phyloP scores from a whole-genome alignment of 2,329 filamentous ascomycete species.

The Ophiostoma ips region DNA sequence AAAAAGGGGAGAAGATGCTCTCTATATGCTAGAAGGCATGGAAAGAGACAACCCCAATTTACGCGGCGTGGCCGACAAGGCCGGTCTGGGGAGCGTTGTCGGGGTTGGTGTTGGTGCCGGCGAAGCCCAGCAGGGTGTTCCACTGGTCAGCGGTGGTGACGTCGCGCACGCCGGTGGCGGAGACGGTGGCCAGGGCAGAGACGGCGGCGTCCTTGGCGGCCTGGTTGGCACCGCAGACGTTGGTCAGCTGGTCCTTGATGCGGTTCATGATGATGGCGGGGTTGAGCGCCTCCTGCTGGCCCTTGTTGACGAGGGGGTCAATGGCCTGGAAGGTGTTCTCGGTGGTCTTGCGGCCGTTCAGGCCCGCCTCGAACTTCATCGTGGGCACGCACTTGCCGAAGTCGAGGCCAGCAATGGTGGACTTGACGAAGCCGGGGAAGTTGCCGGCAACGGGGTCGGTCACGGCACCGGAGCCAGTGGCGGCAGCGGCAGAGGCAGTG shows the following conservation, averaged over 20 bases:
- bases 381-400: slow-evolving; percentile 41
- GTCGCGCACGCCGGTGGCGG: slow-evolving; percentile 22
- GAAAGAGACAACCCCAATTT: slow-evolving; percentile 8
- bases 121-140: slow-evolving; percentile 28
- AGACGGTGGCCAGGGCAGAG: slow-evolving; percentile 32
- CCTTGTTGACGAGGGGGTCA: slow-evolving; percentile 45
- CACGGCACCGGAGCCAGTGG: slow-evolving; percentile 10
- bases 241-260: slow-evolving; percentile 54
- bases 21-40: not conserved
- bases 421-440: slow-evolving; percentile 13
- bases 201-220: slow-evolving; percentile 41
- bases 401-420: slow-evolving; percentile 22
- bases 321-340: slow-evolving; percentile 57
- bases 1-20: not conserved
- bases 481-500: slow-evolving; percentile 1
- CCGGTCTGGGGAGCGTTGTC: slow-evolving; percentile 24
- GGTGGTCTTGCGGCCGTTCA: slow-evolving; percentile 37
- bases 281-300: slow-evolving; percentile 55
- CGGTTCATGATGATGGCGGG: slow-evolving; percentile 62
- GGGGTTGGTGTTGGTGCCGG: slow-evolving; percentile 24
- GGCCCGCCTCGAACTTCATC: slow-evolving; percentile 45
- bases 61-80: slow-evolving; percentile 25
- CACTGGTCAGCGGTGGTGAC: slow-evolving; percentile 25
- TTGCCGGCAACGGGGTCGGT: slow-evolving; percentile 11
- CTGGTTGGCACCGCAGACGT: slow-evolving; percentile 49